phyloP scores from a whole-genome alignment of 768 basidiomycete species.

The Pleurotus tuoliensis region DNA sequence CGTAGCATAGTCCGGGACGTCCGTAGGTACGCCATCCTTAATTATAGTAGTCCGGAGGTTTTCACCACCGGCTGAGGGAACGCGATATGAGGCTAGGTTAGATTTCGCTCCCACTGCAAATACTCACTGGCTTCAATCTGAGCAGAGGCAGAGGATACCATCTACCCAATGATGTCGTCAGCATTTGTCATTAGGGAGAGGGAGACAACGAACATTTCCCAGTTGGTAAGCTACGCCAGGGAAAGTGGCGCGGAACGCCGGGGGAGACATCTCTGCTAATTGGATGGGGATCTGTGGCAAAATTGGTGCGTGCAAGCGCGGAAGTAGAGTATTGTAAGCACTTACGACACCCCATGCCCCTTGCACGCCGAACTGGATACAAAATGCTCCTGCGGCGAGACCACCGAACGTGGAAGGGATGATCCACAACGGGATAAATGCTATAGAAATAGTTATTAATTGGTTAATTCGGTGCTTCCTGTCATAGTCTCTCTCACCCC shows the following conservation, averaged over 20 bases:
- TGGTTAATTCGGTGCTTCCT: too few species aligned
- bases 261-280: constrained; percentile 80
- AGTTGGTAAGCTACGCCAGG: constrained; percentile 84
- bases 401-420: constrained; percentile 63
- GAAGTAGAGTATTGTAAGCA: constrained; percentile 36
- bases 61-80: constrained; percentile 51
- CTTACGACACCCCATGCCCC: constrained; percentile 87
- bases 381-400: constrained; percentile 84
- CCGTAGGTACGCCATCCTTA: constrained; percentile 34
- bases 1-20: constrained; percentile 63
- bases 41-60: constrained; percentile 48
- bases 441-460: constrained; percentile 25
- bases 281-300: constrained; percentile 61
- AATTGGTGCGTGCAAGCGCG: constrained; percentile 2
- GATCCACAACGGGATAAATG: constrained; percentile 79
- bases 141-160: constrained; percentile 68
- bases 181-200: background rate
- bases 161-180: constrained; percentile 23
- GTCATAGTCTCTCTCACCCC: constrained; percentile 23
- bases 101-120: background rate
- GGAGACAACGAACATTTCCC: constrained; percentile 51
- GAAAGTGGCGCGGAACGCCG: constrained; percentile 86
- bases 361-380: constrained; percentile 83
- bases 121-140: constrained; percentile 73
- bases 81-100: background rate